Evolutionary conservation across 306 rosid genomes (phyloP).

Genomic region (Phaseolus lunatus): DNA sequence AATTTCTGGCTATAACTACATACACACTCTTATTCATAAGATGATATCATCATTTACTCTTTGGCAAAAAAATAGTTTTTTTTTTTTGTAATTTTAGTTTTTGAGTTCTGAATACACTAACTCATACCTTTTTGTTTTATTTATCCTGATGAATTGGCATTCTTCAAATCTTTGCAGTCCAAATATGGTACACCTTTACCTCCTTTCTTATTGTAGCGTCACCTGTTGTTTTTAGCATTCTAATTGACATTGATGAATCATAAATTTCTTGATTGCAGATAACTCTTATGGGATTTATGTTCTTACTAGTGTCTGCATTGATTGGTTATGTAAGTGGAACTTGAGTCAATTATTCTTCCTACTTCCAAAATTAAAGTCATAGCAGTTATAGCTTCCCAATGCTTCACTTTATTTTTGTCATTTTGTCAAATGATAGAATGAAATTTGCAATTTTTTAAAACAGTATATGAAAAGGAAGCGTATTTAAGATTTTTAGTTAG

Average conservation of each 20-base stretch:
- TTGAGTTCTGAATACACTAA: constrained; percentile 47
- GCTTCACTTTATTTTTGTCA: constrained; percentile 24
- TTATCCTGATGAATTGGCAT: constrained; percentile 23
- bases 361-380: constrained; percentile 35
- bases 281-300: constrained; percentile 87
- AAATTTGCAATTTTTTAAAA: constrained; percentile 1
- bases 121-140: constrained; percentile 48
- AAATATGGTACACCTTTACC: constrained; percentile 72
- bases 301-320: constrained; percentile 77
- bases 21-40: neutral
- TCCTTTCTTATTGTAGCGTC: constrained; percentile 36
- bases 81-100: constrained; percentile 23
- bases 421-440: constrained; percentile 28
- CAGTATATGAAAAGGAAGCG: too few species aligned
- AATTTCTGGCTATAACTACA: constrained; percentile 18
- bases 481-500: constrained; percentile 23
- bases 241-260: constrained; percentile 35
- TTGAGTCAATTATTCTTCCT: constrained; percentile 27
- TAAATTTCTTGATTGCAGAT: constrained; percentile 66
- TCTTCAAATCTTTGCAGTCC: constrained; percentile 66
- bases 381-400: constrained; percentile 33
- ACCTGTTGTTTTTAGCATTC: constrained; percentile 23
- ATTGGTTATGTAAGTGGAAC: constrained; percentile 86
- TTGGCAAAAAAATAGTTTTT: constrained; percentile 9
- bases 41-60: constrained; percentile 30